A percentile compares a stretch with the other conserved stretches of the same genome.
phyloP scores from a whole-genome alignment of 2,329 filamentous ascomycete species.

The Hypoxylon sp. region DNA sequence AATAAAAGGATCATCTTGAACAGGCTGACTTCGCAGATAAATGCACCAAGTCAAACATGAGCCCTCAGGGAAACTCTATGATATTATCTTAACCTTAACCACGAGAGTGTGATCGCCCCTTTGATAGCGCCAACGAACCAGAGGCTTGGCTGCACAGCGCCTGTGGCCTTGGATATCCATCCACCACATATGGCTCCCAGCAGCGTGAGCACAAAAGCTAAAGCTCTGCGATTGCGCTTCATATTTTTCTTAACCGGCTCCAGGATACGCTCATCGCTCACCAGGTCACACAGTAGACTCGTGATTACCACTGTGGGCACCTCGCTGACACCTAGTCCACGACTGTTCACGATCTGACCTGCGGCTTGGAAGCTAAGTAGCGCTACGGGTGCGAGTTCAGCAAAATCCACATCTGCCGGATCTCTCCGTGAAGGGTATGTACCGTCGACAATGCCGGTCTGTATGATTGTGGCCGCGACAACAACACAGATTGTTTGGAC shows the following conservation, averaged over 20 bases:
- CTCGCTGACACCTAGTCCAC: slow-evolving; percentile 67
- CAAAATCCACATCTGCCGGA: slow-evolving; percentile 48
- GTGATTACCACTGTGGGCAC: slow-evolving; percentile 71
- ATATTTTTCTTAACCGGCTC: slow-evolving; percentile 60
- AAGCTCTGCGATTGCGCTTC: slow-evolving; percentile 65
- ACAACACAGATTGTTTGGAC: slow-evolving; percentile 51
- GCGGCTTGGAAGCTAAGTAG: slow-evolving; percentile 70
- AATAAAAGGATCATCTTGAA: no score
- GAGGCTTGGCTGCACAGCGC: slow-evolving; percentile 60
- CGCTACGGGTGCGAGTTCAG: slow-evolving; percentile 56
- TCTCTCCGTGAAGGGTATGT: slow-evolving; percentile 50
- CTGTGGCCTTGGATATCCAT: slow-evolving; percentile 62
- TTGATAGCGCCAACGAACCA: slow-evolving; percentile 65
- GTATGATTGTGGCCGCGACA: slow-evolving; percentile 51
- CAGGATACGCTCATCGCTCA: slow-evolving; percentile 67
- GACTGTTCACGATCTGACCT: slow-evolving; percentile 68
- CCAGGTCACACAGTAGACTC: slow-evolving; percentile 67
- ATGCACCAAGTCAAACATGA: neutral
- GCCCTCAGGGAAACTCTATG: neutral
- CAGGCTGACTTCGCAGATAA: no score
- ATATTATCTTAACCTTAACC: slow-evolving; percentile 37
- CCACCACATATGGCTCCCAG: slow-evolving; percentile 65
- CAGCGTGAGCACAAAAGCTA: slow-evolving; percentile 61
- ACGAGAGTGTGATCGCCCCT: slow-evolving; percentile 56
- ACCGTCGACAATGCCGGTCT: slow-evolving; percentile 51